Conservation (phyloP, 441 rosid species). For the Gossypium aridum region DNA sequence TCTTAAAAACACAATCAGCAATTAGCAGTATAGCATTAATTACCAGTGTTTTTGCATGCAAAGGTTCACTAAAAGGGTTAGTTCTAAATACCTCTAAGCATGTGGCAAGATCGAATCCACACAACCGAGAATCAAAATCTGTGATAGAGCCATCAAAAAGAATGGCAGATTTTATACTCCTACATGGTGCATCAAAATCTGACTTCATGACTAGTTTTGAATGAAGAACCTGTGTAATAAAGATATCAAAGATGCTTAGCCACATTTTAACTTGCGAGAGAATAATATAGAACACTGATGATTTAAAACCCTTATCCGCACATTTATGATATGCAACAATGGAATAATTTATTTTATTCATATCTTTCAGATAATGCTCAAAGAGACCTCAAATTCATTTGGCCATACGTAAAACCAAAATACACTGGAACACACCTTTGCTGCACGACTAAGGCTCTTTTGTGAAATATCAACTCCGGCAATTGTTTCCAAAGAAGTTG, state of each 20-base stretch:
- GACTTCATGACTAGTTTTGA: slow-evolving; percentile 50
- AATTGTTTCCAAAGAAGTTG: slow-evolving; percentile 61
- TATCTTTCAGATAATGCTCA: neutral
- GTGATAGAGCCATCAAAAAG: slow-evolving; percentile 88
- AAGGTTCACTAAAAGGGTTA: slow-evolving; percentile 4
- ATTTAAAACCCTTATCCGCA: neutral
- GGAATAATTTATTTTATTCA: neutral
- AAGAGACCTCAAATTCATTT: neutral
- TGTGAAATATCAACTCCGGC: slow-evolving; percentile 82
- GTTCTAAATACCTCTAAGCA: slow-evolving; percentile 73
- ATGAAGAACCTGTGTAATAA: slow-evolving; percentile 64
- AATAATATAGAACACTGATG: neutral
- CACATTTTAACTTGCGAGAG: neutral
- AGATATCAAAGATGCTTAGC: slow-evolving; percentile 9
- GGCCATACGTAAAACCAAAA: neutral
- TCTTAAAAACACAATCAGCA: neutral
- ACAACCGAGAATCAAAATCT: slow-evolving; percentile 59
- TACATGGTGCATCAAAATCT: slow-evolving; percentile 20
- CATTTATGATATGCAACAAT: neutral
- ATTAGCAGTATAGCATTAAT: neutral
- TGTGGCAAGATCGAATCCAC: slow-evolving; percentile 74
- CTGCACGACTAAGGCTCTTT: slow-evolving; percentile 83
- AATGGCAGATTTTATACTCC: slow-evolving; percentile 52
- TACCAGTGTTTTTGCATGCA: neutral
- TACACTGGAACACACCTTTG: slow-evolving; percentile 52